Evolutionary conservation across 2,329 filamentous ascomycete species (phyloP).

Genomic region (Botrytis tulipae): DNA sequence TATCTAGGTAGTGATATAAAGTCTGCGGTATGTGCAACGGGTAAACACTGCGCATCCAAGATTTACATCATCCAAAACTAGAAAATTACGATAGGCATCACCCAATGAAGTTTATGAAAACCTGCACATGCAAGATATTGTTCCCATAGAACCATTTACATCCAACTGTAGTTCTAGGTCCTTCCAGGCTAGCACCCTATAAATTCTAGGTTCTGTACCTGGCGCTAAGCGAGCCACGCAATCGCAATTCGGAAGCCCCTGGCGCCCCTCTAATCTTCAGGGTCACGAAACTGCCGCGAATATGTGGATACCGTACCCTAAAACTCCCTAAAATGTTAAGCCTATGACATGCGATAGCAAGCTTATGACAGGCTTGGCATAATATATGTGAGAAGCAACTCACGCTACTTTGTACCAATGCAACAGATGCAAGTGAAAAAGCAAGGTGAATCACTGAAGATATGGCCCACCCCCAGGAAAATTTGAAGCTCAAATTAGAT

Average conservation of each 20-base stretch:
- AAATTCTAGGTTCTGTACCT: background rate
- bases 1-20: background rate
- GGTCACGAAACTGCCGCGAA: conserved; percentile 10
- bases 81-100: background rate
- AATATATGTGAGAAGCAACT: background rate
- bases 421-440: background rate
- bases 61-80: background rate
- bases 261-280: background rate
- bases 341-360: background rate
- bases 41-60: background rate
- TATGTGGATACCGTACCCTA: background rate
- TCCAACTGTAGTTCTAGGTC: background rate
- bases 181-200: background rate
- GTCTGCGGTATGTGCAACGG: background rate
- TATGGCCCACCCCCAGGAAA: background rate
- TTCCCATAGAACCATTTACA: background rate
- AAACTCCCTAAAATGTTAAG: background rate
- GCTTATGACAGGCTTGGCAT: background rate
- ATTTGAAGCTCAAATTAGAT: background rate
- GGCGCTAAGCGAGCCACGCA: background rate
- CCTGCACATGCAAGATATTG: background rate
- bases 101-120: no score
- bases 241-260: background rate
- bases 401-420: background rate
- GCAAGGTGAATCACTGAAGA: background rate